Base-by-base conservation (phyloP, 2,329 filamentous ascomycete genomes). In the Neoscytalidium dimidiatum region DNA sequence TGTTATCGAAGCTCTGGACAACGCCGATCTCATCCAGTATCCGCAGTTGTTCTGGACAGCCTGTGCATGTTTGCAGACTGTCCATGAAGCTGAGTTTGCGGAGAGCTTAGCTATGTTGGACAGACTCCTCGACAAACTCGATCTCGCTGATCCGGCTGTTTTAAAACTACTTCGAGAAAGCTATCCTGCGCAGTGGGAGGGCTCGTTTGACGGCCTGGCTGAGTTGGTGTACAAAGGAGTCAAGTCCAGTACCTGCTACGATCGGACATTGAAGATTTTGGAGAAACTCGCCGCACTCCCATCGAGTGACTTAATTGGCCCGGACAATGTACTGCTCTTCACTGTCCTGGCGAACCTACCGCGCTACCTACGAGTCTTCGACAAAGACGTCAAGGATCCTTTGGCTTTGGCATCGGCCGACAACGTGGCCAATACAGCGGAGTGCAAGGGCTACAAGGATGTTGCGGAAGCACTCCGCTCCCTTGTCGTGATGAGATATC, bases 11-110 rank as follows among this genome's bases (percentile, higher is more conserved):
- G 95, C 94, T 64, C 81, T 98, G 29, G 89, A 94, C 21, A 84
- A 90, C 0, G 86, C 90, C 41, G 90, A 94, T 74, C 83, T 99
- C 1, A 79, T 96, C 53, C 88, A 89, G n/a, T 97, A 97, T 69
- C 95, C 95, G 1, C 94, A 98, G 72, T 82, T 99, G 0, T 98
- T 99, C 78, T 99, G 96, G 96, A 96, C 94, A 0, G 97, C 92
- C 0, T 97, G 94, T 72, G 95, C 95, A 11, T 99, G 95, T 74
- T 81, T 99, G 21, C 94, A 98, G 73, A 98, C 95, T 0, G 96
- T 98, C 72, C 96, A 98, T 69, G 96, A 99, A 78, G 87, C 90
- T 23, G 95, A 99, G 73, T 99, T 97, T 68, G 86, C 95, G 67
- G 95, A 97, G 74, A 93, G 92, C 23, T 82, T 97, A 13, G 90